Conservation (phyloP, 768 basidiomycete genomes). For the Xerocomellus dryophilus region DNA sequence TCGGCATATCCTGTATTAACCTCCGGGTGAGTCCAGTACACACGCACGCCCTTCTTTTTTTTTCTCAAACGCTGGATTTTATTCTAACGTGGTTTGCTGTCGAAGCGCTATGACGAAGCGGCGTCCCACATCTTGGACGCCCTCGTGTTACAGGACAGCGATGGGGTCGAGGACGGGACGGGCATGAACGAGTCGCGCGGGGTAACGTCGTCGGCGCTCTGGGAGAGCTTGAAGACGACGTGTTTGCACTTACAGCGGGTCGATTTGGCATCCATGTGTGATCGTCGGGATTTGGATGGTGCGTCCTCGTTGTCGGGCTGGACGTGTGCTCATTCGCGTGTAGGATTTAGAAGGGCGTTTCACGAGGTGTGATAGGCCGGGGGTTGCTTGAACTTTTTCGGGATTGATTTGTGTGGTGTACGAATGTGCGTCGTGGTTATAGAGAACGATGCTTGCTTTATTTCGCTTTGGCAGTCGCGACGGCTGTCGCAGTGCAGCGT, state of each 20-base stretch:
- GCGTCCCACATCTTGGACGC: constrained; percentile 87
- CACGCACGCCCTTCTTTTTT: background rate
- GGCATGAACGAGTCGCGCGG: constrained; percentile 55
- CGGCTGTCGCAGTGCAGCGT: background rate
- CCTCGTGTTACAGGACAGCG: constrained; percentile 82
- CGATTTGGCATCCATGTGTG: constrained; percentile 76
- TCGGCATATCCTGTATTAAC: constrained; percentile 91
- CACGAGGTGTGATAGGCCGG: background rate
- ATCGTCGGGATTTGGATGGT: constrained; percentile 68
- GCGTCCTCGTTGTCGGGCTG: constrained; percentile 13
- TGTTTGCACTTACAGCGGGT: constrained; percentile 76
- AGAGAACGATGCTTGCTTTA: background rate
- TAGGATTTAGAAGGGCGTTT: constrained; percentile 18
- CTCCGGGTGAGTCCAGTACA: constrained; percentile 53
- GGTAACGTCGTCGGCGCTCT: constrained; percentile 73
- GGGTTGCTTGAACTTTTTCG: background rate
- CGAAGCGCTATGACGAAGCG: constrained; percentile 80
- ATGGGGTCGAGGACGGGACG: constrained; percentile 54
- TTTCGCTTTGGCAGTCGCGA: background rate
- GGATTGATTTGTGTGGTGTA: background rate
- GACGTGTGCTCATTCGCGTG: background rate
- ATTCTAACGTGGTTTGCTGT: background rate
- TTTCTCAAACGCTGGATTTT: constrained; percentile 5
- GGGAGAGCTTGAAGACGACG: constrained; percentile 84
- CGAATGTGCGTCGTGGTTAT: background rate